Evolutionary conservation across 345 rosid genomes (phyloP).

Genomic region (Ricinus communis): DNA sequence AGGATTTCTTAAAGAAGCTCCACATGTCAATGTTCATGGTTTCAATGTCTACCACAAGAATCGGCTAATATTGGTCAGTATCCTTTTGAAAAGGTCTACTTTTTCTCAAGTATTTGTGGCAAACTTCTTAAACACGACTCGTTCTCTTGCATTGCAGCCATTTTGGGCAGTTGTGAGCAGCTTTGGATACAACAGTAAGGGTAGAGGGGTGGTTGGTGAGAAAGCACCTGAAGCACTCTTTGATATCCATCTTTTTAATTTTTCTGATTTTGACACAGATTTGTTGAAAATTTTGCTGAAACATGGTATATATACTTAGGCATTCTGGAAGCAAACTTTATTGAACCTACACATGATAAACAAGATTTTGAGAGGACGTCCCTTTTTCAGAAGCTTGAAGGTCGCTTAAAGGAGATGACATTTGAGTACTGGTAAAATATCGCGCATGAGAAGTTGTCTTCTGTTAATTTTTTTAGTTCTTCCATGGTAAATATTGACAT

Average conservation of each 20-base stretch:
- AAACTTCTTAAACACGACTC: not conserved
- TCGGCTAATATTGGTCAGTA: constrained; percentile 75
- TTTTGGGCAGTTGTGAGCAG: constrained; percentile 73
- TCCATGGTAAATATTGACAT: not conserved
- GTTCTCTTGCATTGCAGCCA: constrained; percentile 54
- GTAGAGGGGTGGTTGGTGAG: constrained; percentile 97
- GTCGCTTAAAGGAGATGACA: constrained; percentile 90
- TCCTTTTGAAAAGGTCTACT: not conserved
- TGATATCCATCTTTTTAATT: not conserved
- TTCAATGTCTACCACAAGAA: constrained; percentile 90
- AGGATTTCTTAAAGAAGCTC: constrained; percentile 94
- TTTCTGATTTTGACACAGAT: not conserved
- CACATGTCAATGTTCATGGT: constrained; percentile 65
- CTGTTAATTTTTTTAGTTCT: not conserved
- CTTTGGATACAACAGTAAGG: constrained; percentile 35
- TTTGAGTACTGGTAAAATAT: constrained; percentile 74
- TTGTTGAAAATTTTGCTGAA: not conserved
- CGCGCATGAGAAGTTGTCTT: not conserved
- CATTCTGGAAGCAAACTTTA: constrained; percentile 84
- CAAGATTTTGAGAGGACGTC: constrained; percentile 97
- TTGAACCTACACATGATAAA: constrained; percentile 94
- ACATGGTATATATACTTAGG: constrained; percentile 40
- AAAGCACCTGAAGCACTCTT: constrained; percentile 22
- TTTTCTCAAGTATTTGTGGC: too few relatives aligned
- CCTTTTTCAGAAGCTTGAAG: constrained; percentile 91